Evolutionary conservation across 139 green algal genomes (phyloP), one percentile per base, ranked within the genome.

Genomic region (Chlorella ohadii): DNA sequence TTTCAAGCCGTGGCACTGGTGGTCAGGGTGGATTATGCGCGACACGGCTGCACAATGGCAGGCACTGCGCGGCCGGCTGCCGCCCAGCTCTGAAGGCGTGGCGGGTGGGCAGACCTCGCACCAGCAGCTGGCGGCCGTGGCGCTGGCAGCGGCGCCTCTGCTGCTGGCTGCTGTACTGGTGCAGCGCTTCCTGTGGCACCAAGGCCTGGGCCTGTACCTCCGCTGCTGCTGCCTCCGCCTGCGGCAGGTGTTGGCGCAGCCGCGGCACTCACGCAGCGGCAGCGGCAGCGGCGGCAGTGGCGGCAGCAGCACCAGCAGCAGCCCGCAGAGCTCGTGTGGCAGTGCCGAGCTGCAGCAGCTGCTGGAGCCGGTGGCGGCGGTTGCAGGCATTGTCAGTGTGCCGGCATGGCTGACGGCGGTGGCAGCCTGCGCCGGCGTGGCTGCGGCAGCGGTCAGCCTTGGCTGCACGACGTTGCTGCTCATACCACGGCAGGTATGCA

Each of bases 1-100:
- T 27, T 91, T 97, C 84, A 97, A 97, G 85, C 93, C 93, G 25
- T 97, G 93, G 93, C 64, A 92, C 19, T 97, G 91, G 91, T 97
- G 90, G 90, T 87, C 79, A 28, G 67, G 51, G 33, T 97, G 90
- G 89, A 71, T 97, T 51, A 82, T 94, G 56, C n/a, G 72, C 5
- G 84, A 92, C 34, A 63, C 85, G 63, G 55, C 27, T 27, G 28
- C 25, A 23, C 56, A 55, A 0, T 86, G 85, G 61, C 76, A 72
- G 65, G 78, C 73, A 5, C 47, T 86, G 20, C 78, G 82, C 2
- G 47, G 27, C 13, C 72, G 72, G 13, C 72, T 92, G 55, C 80
- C 84, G 6, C 22, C 28, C 3, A 77, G 72, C 39, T 15, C 76
- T 0, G 51, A 41, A 1, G 81, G 81, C 27, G 77, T 76, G 11